These are phyloP conservation scores for Echinosophora koreensis DNA, from an alignment of 306 rosid species.

Conservation along the genomic window DNA sequence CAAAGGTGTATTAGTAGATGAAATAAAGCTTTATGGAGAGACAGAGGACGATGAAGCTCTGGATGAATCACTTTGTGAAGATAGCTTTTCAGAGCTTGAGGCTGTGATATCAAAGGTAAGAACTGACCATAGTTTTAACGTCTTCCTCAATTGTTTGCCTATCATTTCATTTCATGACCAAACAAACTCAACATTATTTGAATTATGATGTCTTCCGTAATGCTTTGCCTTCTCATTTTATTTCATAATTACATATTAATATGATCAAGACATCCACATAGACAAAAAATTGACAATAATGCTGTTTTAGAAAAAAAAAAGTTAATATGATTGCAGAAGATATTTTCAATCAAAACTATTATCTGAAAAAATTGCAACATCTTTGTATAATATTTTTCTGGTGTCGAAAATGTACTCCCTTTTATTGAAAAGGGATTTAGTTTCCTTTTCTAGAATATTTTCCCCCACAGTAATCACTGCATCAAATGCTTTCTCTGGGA, in stretches of 20 bases:
- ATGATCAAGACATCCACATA: background rate
- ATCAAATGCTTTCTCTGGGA: background rate
- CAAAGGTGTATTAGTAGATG: constrained; percentile 76
- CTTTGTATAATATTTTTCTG: background rate
- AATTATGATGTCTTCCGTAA: constrained; percentile 1
- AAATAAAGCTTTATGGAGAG: constrained; percentile 90
- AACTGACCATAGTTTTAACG: constrained; percentile 32
- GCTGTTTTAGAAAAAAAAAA: background rate
- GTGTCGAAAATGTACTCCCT: background rate
- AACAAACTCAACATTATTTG: constrained; percentile 34
- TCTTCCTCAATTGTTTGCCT: constrained; percentile 31
- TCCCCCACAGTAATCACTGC: background rate
- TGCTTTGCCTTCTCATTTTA: constrained; percentile 33
- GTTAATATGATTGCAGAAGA: background rate
- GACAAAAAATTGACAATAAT: constrained; percentile 7
- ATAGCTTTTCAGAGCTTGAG: constrained; percentile 76
- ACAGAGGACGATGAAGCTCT: constrained; percentile 67
- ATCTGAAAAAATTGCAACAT: background rate
- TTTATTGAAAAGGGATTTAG: background rate
- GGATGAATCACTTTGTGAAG: constrained; percentile 74
- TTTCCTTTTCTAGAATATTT: background rate
- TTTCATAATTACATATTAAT: constrained; percentile 23
- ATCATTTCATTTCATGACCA: constrained; percentile 37
- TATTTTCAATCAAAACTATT: background rate
- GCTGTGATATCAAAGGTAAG: constrained; percentile 81